Evolutionary conservation across 2,329 filamentous ascomycete species (phyloP), one percentile per base, ranked within the genome.

Genomic region (Albifimbria verrucaria): DNA sequence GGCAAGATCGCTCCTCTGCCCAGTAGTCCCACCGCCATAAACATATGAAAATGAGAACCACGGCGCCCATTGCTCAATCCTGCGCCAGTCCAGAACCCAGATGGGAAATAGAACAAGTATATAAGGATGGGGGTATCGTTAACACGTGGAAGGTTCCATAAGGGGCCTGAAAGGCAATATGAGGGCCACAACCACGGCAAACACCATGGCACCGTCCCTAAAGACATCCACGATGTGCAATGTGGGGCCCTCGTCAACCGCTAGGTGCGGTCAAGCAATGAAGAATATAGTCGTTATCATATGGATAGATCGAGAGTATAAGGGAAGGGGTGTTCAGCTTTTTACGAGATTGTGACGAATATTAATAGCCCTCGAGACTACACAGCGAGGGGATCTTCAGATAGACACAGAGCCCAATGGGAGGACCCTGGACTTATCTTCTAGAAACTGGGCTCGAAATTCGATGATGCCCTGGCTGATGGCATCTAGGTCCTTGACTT

Each of bases 381-480:
- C n/a, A n/a, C n/a, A n/a, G n/a, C n/a, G n/a, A n/a, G n/a, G n/a
- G n/a, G n/a, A n/a, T n/a, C n/a, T n/a, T 39, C 57, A 74, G 28
- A 73, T 60, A 52, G 66, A 63, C 57, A 81, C 72, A 54, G 73
- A 68, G 59, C 82, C 81, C 58, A 87, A 72, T 51, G 77, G 76
- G 45, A 90, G 72, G 48, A 89, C 76, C 72, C 83, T 85, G 61
- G 81, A 82, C 57, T 77, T 75, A 69, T 90, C 86, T 59, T 78
- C 80, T 24, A 86, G 74, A 62, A 89, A 88, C 51, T 77, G 77
- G 57, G 82, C 77, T 62, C 86, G 83, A 68, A 85, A 88, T 58
- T 84, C 79, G 65, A 88, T 77, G 62, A 90, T 89, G 51, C 82
- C 81, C 61, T 78, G 74, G 52, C 86, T 86, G 66, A 90, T 88